Conservation (phyloP, 2,329 filamentous ascomycete species). For the Cytospora piceicola region DNA sequence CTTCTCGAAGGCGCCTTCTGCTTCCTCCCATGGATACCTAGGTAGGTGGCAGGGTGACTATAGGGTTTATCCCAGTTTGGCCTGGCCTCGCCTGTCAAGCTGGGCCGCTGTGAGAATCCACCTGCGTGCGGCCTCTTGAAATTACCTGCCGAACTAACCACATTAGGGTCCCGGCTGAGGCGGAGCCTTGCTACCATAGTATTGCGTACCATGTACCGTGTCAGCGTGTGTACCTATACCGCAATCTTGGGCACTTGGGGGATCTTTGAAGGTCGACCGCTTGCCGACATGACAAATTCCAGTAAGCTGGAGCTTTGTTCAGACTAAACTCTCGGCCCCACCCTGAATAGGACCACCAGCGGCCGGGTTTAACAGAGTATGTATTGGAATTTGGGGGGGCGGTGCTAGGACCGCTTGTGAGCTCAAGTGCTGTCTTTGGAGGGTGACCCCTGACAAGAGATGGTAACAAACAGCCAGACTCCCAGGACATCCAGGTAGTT, state of each 20-base stretch:
- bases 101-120: neutral
- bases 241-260: neutral
- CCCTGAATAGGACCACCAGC: neutral
- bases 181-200: neutral
- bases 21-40: no score
- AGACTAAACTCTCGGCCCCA: neutral
- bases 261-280: neutral
- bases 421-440: neutral
- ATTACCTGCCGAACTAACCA: neutral
- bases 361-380: neutral
- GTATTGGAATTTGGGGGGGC: neutral
- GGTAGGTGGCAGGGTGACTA: no score
- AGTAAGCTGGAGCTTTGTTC: neutral
- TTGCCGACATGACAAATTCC: constrained; percentile 1
- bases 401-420: neutral
- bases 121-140: neutral
- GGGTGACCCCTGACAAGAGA: neutral
- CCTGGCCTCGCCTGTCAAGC: neutral
- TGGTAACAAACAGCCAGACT: no score
- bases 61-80: neutral
- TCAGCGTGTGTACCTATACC: neutral
- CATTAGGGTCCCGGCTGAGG: neutral
- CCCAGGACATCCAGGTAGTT: neutral
- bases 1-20: neutral
- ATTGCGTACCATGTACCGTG: neutral